phyloP scores from a whole-genome alignment of 1,284 basidiomycete genomes.

The Agaricales sp. region DNA sequence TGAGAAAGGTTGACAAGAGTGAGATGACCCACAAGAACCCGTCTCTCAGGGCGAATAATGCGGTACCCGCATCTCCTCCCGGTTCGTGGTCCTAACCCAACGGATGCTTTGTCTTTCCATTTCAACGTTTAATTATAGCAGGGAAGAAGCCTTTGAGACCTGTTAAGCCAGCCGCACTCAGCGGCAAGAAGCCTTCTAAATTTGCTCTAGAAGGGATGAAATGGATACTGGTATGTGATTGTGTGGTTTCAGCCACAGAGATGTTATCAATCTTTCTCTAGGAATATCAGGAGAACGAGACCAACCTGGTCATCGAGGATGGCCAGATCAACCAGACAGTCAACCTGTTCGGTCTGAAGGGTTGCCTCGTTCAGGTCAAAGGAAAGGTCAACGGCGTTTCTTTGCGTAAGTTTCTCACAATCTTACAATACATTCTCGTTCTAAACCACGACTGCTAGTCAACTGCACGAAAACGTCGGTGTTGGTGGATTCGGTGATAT shows the following conservation, averaged over 20 bases:
- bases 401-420: slow-evolving; percentile 30
- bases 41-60: slow-evolving; percentile 51
- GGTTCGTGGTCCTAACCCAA: not conserved
- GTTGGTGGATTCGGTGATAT: slow-evolving; percentile 87
- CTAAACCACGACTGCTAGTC: slow-evolving; percentile 34
- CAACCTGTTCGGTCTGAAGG: slow-evolving; percentile 90
- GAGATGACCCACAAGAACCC: slow-evolving; percentile 99
- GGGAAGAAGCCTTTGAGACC: slow-evolving; percentile 67
- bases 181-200: slow-evolving; percentile 89
- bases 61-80: not conserved
- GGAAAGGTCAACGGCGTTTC: slow-evolving; percentile 96
- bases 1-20: slow-evolving; percentile 92
- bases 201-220: slow-evolving; percentile 88
- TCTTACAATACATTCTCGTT: slow-evolving; percentile 5
- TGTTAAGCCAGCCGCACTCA: slow-evolving; percentile 69
- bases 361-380: slow-evolving; percentile 76
- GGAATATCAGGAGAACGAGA: slow-evolving; percentile 92
- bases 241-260: not conserved
- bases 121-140: slow-evolving; percentile 15
- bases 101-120: not conserved
- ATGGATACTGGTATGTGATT: slow-evolving; percentile 75
- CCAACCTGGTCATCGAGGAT: slow-evolving; percentile 65
- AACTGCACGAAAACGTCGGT: slow-evolving; percentile 87
- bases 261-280: slow-evolving; percentile 19
- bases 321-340: slow-evolving; percentile 80